phyloP scores from a whole-genome alignment of 2,329 filamentous ascomycete species.

The Aaosphaeria pasadenensis region DNA sequence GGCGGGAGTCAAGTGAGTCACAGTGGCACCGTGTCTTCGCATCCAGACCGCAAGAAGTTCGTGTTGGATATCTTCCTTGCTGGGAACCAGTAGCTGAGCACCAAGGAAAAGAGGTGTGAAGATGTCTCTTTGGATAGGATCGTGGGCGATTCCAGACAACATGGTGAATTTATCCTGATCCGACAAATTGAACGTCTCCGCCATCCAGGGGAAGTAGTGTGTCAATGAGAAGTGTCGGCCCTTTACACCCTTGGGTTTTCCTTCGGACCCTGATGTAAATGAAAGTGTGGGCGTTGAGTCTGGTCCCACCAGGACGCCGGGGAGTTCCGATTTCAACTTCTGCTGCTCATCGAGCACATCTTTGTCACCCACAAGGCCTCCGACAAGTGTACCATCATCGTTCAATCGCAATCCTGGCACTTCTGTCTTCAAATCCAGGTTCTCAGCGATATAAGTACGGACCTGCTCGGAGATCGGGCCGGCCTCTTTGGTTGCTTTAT shows the following conservation, averaged over 20 bases:
- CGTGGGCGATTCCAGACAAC: slow-evolving; percentile 79
- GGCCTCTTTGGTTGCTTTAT: slow-evolving; percentile 66
- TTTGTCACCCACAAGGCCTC: slow-evolving; percentile 62
- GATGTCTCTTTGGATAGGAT: slow-evolving; percentile 67
- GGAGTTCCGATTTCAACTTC: slow-evolving; percentile 53
- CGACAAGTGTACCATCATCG: slow-evolving; percentile 69
- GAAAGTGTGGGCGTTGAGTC: slow-evolving; percentile 75
- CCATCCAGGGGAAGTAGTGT: slow-evolving; percentile 93
- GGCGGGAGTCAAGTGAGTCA: slow-evolving; percentile 88
- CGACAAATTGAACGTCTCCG: slow-evolving; percentile 71
- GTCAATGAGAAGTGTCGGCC: slow-evolving; percentile 84
- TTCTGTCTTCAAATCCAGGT: slow-evolving; percentile 69
- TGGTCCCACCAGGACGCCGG: slow-evolving; percentile 77
- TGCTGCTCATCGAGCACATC: slow-evolving; percentile 64
- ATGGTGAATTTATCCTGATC: slow-evolving; percentile 75
- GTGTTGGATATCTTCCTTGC: slow-evolving; percentile 80
- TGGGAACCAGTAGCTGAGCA: slow-evolving; percentile 73
- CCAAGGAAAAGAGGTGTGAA: slow-evolving; percentile 89
- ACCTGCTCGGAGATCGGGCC: slow-evolving; percentile 61
- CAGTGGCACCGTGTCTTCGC: slow-evolving; percentile 67
- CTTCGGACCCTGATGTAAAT: slow-evolving; percentile 66
- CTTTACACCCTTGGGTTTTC: slow-evolving; percentile 79
- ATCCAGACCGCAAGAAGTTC: slow-evolving; percentile 90
- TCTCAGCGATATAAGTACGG: slow-evolving; percentile 66
- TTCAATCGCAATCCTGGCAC: slow-evolving; percentile 70